phyloP scores from a whole-genome alignment of 352 stramenopile species.

The Phytophthora tentaculata region DNA sequence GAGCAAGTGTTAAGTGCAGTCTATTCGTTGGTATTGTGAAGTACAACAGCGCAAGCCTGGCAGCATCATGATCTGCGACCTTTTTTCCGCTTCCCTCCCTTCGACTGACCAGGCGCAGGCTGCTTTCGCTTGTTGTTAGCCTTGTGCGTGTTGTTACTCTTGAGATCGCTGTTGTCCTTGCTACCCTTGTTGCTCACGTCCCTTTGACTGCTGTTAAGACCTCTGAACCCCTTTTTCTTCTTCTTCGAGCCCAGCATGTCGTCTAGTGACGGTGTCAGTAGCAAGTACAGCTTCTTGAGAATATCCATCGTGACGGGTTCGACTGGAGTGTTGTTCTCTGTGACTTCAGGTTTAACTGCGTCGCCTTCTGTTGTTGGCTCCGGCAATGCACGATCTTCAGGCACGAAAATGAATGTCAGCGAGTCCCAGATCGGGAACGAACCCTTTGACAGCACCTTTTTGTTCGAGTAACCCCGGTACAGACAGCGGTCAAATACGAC shows the following conservation, averaged over 20 bases:
- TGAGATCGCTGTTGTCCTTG: conserved; percentile 6
- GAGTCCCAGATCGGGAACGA: conserved; percentile 97
- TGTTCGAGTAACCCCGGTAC: conserved; percentile 94
- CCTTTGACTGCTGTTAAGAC: conserved; percentile 5
- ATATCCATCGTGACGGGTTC: conserved; percentile 63
- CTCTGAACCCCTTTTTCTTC: conserved; percentile 42
- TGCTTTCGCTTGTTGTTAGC: conserved; percentile 42
- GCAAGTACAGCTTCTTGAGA: conserved; percentile 69
- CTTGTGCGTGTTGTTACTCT: not conserved
- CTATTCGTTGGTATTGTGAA: conserved; percentile 26
- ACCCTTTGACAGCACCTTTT: conserved; percentile 95
- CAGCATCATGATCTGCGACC: conserved; percentile 23
- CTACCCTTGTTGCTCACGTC: not conserved
- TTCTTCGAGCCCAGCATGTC: conserved; percentile 60
- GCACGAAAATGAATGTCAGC: conserved; percentile 93
- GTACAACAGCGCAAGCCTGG: not conserved
- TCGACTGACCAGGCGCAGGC: conserved; percentile 1
- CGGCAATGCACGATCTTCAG: conserved; percentile 25
- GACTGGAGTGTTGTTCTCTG: conserved; percentile 19
- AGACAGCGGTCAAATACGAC: conserved; percentile 94
- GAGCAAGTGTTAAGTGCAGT: conserved; percentile 6
- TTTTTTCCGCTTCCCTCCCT: conserved; percentile 38
- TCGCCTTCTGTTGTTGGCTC: conserved; percentile 21
- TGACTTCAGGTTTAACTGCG: conserved; percentile 4
- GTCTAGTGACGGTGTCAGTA: conserved; percentile 66